phyloP scores from a whole-genome alignment of 768 basidiomycete species.

The Suillus bovinus region DNA sequence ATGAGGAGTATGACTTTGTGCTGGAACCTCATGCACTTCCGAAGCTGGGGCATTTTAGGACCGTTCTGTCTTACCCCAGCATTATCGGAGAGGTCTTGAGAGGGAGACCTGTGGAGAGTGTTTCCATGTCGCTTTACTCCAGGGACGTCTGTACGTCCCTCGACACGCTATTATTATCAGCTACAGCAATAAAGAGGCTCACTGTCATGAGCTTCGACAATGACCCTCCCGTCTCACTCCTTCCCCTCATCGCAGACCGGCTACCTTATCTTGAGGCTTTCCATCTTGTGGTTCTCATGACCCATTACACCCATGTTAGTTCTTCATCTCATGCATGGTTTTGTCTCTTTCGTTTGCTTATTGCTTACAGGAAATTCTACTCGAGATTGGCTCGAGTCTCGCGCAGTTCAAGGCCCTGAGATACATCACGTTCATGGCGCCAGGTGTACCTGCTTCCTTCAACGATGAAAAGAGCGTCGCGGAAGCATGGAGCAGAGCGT shows the following conservation, averaged over 20 bases:
- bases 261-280: constrained; percentile 57
- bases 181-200: constrained; percentile 44
- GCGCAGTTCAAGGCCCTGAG: constrained; percentile 42
- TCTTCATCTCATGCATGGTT: background rate
- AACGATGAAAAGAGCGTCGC: constrained; percentile 53
- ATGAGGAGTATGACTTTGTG: constrained; percentile 33
- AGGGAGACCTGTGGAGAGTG: constrained; percentile 49
- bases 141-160: constrained; percentile 41
- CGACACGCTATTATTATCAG: constrained; percentile 41
- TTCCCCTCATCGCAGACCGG: constrained; percentile 47
- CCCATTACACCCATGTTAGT: constrained; percentile 49
- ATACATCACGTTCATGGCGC: constrained; percentile 64
- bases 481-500: constrained; percentile 53
- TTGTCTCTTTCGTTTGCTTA: background rate
- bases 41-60: constrained; percentile 48
- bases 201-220: constrained; percentile 62
- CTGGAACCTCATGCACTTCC: constrained; percentile 47
- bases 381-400: constrained; percentile 41
- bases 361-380: constrained; percentile 39
- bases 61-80: constrained; percentile 50
- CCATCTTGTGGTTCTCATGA: constrained; percentile 57
- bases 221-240: constrained; percentile 41
- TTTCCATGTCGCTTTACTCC: constrained; percentile 54
- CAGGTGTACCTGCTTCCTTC: constrained; percentile 21
- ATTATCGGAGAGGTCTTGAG: constrained; percentile 46